phyloP scores from a whole-genome alignment of 1,139 yeast genomes.

The Candida frijolesensis region DNA sequence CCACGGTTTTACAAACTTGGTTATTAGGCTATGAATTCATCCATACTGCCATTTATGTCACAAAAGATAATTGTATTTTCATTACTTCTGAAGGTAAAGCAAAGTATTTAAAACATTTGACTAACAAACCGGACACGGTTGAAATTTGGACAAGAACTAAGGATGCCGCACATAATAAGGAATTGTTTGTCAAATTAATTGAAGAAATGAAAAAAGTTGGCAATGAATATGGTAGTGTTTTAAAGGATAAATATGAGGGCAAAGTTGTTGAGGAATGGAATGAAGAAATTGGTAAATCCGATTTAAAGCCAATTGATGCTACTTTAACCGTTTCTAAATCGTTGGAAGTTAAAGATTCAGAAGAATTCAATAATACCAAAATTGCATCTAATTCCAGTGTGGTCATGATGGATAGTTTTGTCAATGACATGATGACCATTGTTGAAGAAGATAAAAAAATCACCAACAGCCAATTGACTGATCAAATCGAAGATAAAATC shows the following conservation, averaged over 20 bases:
- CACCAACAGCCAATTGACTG: constrained; percentile 73
- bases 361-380: constrained; percentile 66
- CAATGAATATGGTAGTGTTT: constrained; percentile 63
- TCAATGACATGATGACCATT: constrained; percentile 84
- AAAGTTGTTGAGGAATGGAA: constrained; percentile 82
- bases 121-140: constrained; percentile 46
- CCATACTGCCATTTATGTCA: constrained; percentile 75
- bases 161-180: constrained; percentile 74
- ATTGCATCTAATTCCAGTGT: constrained; percentile 79
- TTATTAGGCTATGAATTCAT: constrained; percentile 93
- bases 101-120: constrained; percentile 66
- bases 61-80: constrained; percentile 61
- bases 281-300: constrained; percentile 49
- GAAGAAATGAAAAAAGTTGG: constrained; percentile 44
- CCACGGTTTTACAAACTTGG: constrained; percentile 91
- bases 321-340: constrained; percentile 52
- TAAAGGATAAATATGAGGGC: constrained; percentile 79
- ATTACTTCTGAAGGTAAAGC: constrained; percentile 90
- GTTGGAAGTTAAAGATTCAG: constrained; percentile 79
- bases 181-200: constrained; percentile 63
- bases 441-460: constrained; percentile 86
- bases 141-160: constrained; percentile 80
- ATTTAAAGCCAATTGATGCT: constrained; percentile 56
- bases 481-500: constrained; percentile 76
- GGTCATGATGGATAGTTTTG: constrained; percentile 79